Base-by-base conservation (phyloP, 202 grass and related monocot genomes). In the Setaria viridis region DNA sequence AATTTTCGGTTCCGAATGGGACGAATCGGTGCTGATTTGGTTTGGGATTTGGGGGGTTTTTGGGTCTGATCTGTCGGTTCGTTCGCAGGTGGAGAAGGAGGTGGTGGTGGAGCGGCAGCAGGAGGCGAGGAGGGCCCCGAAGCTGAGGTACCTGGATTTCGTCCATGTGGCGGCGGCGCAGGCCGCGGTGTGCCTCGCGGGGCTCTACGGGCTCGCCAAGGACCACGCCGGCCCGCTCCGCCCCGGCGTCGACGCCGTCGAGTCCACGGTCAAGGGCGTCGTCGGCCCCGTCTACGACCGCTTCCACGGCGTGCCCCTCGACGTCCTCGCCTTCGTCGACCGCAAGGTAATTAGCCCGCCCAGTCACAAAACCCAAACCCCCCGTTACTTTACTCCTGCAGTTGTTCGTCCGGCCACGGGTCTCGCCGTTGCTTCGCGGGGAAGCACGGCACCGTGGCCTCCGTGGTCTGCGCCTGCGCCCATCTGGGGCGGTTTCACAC, bases 301-400 rank as follows among this genome's bases (percentile, higher is more conserved):
- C 30, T 84, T 93, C 77, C 88, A 82, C 41, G 82, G 58, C 76
- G 29, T 96, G 33, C 93, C 97, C 58, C 50, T 94, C 42, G 33
- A 83, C 74, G 13, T 99, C 80, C 92, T 99, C 80, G 82, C 71
- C 75, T 97, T 99, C 63, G 85, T 84, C 74, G 97, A 99, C 81
- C 85, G 83, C 77, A 93, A 99, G 94, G 97, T 99, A 51, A 74
- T 34, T 55, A 17, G 20, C 11, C 13, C 17, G 4, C 6, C 3
- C 46, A 6, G 20, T 4, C 56, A 1, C 70, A 5, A 9, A 17
- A 1, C 34, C 34, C 25, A 25, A 25, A 25, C 15, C 58, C 53
- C 53, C 1, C 2, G 5, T 5, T 16, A 4, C 50, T 4, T 6
- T 19, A 55, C 53, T 55, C 15, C 53, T 6, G 53, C 53, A 16